These are phyloP conservation scores for Cercospora janseana DNA, from an alignment of 2,329 filamentous ascomycete genomes.

Conservation along the genomic window DNA sequence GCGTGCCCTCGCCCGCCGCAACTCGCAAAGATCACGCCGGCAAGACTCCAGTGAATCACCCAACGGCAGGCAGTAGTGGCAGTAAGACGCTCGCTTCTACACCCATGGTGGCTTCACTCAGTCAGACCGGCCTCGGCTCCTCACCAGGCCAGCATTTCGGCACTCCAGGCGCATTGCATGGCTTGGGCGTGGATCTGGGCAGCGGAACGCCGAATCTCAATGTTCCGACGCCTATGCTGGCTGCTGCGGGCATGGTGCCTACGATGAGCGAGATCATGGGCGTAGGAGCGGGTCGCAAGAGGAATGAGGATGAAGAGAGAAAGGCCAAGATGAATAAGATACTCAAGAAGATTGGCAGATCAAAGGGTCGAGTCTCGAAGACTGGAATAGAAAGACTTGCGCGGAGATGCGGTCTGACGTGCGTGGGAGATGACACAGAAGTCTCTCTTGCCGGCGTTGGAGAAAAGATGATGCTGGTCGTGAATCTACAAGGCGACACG, in stretches of 20 bases:
- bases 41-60: slow-evolving; percentile 41
- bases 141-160: slow-evolving; percentile 33
- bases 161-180: slow-evolving; percentile 27
- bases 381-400: slow-evolving; percentile 71
- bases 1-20: slow-evolving; percentile 32
- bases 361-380: slow-evolving; percentile 69
- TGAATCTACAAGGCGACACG: slow-evolving; percentile 33
- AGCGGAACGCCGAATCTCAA: slow-evolving; percentile 44
- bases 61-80: slow-evolving; percentile 31
- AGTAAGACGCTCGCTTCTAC: slow-evolving; percentile 35
- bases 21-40: slow-evolving; percentile 35
- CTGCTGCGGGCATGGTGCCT: slow-evolving; percentile 44
- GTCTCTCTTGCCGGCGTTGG: slow-evolving; percentile 39
- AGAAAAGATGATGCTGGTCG: slow-evolving; percentile 32
- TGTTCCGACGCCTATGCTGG: slow-evolving; percentile 34
- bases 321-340: slow-evolving; percentile 57
- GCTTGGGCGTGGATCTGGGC: slow-evolving; percentile 34
- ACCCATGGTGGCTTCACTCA: slow-evolving; percentile 37
- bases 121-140: slow-evolving; percentile 30
- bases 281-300: slow-evolving; percentile 38
- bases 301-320: slow-evolving; percentile 55
- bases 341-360: slow-evolving; percentile 65
- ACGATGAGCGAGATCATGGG: slow-evolving; percentile 45
- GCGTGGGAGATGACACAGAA: slow-evolving; percentile 33
- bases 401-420: slow-evolving; percentile 62